Evolutionary conservation across 202 grass and related monocot genomes (phyloP).

Genomic region (Schoenoplectus tabernaemontani): DNA sequence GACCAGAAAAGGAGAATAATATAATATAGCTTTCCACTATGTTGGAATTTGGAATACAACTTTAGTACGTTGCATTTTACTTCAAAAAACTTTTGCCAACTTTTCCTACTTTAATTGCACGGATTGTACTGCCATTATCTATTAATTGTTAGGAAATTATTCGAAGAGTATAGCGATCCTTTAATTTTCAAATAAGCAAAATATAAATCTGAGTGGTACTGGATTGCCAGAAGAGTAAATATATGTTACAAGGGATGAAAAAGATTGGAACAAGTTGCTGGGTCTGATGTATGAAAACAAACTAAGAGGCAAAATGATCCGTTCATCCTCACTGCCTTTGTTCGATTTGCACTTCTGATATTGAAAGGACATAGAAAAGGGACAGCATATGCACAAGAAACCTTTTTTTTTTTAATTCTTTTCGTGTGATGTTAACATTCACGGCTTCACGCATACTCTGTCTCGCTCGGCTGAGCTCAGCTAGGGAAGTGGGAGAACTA

Average conservation of each 20-base stretch:
- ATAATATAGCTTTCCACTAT: background rate
- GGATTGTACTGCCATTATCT: conserved; percentile 2
- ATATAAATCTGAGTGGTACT: background rate
- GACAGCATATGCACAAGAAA: background rate
- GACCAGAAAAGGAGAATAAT: background rate
- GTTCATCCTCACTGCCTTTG: background rate
- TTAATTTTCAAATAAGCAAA: no score
- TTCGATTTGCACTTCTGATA: background rate
- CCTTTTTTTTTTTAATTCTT: background rate
- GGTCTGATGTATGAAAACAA: background rate
- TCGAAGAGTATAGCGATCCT: background rate
- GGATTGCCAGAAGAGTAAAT: background rate
- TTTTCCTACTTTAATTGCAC: conserved; percentile 1
- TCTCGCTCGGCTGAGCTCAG: background rate
- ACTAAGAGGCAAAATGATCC: background rate
- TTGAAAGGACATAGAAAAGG: background rate
- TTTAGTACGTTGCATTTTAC: background rate
- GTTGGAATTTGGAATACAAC: background rate
- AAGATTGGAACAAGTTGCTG: background rate
- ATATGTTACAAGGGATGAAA: background rate
- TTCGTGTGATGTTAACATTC: background rate
- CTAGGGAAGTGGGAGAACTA: background rate
- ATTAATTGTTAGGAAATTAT: background rate
- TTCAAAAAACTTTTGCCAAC: background rate
- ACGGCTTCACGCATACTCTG: background rate